Base-by-base conservation (phyloP, 192 early-diverging fungal genomes). In the Linnemannia hyalina region DNA sequence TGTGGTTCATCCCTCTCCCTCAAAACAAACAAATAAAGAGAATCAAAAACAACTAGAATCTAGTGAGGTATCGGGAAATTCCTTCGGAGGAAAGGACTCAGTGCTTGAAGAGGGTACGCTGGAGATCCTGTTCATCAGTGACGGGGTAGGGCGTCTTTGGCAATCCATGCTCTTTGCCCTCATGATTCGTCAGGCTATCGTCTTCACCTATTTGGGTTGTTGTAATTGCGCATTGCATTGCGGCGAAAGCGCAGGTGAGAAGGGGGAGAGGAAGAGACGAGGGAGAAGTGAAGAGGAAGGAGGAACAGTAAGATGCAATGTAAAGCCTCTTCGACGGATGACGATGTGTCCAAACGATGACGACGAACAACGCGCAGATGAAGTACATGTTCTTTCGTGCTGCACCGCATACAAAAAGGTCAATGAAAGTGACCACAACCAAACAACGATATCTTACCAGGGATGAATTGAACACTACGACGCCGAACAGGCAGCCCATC, bases 61-160 rank as follows among this genome's bases (percentile, higher is more conserved):
- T 18, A 20, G 20, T 6, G 16, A 15, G 18, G 18, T 11, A 46
- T 46, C 11, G 13, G 15, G 1, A 11, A 46, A 46, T 0, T 46
- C 44, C 44, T 11, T 46, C 22, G 49, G 15, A 16, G 0, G 23
- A 23, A 3, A 29, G 20, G 73, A 7, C 35, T 69, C 49, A 85
- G 1, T 77, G 70, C 4, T 46, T 57, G 42, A 69, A 77, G 1
- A 86, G 32, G 1, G 42, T 60, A 18, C n/a, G 77, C 16, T 77
- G 73, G 20, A 86, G 40, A 3, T 81, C 79, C 52, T 86, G 46
- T 16, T 80, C 75, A 11, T 55, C 44, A 18, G 79, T 81, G 29
- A 73, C 77, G 22, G 84, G 84, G 29, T 86, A 86, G 0, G 84
- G 84, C 23, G 84, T 86, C 79, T 81, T 86, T 76, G 84, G 84